Base-by-base conservation (phyloP, 306 rosid species). In the Arachis hypogaea region DNA sequence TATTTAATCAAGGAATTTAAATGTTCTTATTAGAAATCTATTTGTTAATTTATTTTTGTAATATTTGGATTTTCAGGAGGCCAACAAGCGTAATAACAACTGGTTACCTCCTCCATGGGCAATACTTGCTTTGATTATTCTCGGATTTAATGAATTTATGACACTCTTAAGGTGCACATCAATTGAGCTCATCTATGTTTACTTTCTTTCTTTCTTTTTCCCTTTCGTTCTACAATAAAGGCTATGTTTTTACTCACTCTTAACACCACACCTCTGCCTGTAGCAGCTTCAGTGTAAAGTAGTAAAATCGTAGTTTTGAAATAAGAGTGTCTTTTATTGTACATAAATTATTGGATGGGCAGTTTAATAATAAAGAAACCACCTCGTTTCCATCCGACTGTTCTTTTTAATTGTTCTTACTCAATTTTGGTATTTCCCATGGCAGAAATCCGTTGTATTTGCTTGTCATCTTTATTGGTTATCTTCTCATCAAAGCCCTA, bases 51-150 rank as follows among this genome's bases (percentile, higher is more conserved):
- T 67, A 47, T n/a, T 73, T 66, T 67, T 80, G 36, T 58, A 50
- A 61, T 40, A 50, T 63, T 62, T 38, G 71, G 56, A 60, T 80
- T 80, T 82, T 78, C 93, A 95, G 99, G 96, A 95, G 87, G 98
- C 99, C 73, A 85, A 83, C 91, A 95, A 80, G 88, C 94, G 98
- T 41, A 88, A 47, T 73, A 95, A 92, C 97, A 92, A 88, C 88
- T 95, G 98, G 98, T 75, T 95, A 72, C 99, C 99, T 71, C 99
- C 99, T 63, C 98, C 99, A 59, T 95, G 99, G 99, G 98, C 99
- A 56, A 95, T 95, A 66, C 79, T 67, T 80, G 98, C 98, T 46
- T 57, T 95, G 85, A 33, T 90, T 74, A 3, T 95, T 61, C 87
- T 95, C 2, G 99, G 99, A 58, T 95, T 95, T 74, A 95, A 95